phyloP scores from a whole-genome alignment of 805 yeast genomes.

The Vanderwaltozyma tropicalis region DNA sequence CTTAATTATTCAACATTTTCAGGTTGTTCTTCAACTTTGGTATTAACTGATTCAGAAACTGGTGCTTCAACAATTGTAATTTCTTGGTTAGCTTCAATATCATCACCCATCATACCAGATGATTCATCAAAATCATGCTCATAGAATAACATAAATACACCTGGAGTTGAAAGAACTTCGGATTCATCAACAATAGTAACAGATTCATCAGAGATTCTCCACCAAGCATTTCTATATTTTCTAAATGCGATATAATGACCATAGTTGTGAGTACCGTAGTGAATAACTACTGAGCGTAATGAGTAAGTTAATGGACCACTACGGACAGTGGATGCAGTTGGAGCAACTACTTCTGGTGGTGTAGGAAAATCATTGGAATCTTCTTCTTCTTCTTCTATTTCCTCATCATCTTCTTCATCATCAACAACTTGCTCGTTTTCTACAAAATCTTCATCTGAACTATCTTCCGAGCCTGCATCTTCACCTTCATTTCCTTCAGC shows the following conservation, averaged over 20 bases:
- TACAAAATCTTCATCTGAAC: background rate
- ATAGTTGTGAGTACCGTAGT: slow-evolving; percentile 91
- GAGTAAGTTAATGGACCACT: slow-evolving; percentile 48
- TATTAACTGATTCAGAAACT: slow-evolving; percentile 13
- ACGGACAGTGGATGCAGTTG: slow-evolving; percentile 17
- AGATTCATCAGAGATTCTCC: slow-evolving; percentile 88
- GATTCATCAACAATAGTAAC: slow-evolving; percentile 71
- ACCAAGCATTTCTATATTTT: slow-evolving; percentile 77
- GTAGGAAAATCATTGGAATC: slow-evolving; percentile 5
- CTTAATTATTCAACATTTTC: slow-evolving; percentile 3
- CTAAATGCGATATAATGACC: slow-evolving; percentile 95
- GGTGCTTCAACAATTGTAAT: slow-evolving; percentile 11
- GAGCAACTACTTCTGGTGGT: slow-evolving; percentile 4
- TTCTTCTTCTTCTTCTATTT: slow-evolving; percentile 8
- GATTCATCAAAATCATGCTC: slow-evolving; percentile 41
- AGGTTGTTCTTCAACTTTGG: slow-evolving; percentile 12
- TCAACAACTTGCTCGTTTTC: slow-evolving; percentile 4
- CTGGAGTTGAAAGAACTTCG: slow-evolving; percentile 73
- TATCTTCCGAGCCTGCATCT: background rate
- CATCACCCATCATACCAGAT: slow-evolving; percentile 23
- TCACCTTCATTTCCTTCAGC: background rate
- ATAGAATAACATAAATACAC: slow-evolving; percentile 88
- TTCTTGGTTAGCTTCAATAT: slow-evolving; percentile 8
- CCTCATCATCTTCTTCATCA: slow-evolving; percentile 6
- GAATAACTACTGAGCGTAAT: slow-evolving; percentile 79